These are phyloP conservation scores for Mycena vulgaris DNA, from an alignment of 768 basidiomycete species.

Conservation along the genomic window DNA sequence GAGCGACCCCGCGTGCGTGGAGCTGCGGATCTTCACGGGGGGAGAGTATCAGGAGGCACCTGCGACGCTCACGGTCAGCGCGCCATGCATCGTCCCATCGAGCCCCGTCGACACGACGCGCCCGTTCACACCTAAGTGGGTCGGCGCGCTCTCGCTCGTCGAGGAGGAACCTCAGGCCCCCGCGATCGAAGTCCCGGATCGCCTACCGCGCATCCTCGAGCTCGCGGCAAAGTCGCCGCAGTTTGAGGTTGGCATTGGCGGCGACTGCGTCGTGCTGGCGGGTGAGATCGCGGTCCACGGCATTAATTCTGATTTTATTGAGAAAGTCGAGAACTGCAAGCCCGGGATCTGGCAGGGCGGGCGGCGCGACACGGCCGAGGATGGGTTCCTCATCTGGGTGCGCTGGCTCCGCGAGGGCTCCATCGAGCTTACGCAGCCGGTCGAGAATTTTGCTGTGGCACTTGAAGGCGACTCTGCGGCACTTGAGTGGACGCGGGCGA, in stretches of 20 bases:
- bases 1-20: neutral
- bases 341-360: conserved; percentile 29
- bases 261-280: conserved; percentile 15
- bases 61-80: conserved; percentile 17
- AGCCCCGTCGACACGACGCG: conserved; percentile 4
- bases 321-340: conserved; percentile 18
- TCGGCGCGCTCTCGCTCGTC: conserved; percentile 15
- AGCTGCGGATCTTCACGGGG: conserved; percentile 21
- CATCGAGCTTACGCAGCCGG: conserved; percentile 22
- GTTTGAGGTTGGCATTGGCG: conserved; percentile 25
- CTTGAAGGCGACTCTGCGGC: neutral
- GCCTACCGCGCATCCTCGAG: conserved; percentile 8
- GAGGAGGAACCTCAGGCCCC: neutral
- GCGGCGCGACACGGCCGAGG: neutral
- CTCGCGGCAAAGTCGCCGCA: conserved; percentile 13
- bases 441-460: neutral
- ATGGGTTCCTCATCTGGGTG: conserved; percentile 24
- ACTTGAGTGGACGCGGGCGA: neutral
- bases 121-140: conserved; percentile 29
- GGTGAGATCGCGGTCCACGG: conserved; percentile 26
- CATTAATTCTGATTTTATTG: neutral
- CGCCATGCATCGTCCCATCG: conserved; percentile 12
- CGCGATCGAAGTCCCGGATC: neutral
- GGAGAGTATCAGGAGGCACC: conserved; percentile 21
- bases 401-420: conserved; percentile 21